Evolutionary conservation across 306 rosid species (phyloP).

Genomic region (Malus fusca): DNA sequence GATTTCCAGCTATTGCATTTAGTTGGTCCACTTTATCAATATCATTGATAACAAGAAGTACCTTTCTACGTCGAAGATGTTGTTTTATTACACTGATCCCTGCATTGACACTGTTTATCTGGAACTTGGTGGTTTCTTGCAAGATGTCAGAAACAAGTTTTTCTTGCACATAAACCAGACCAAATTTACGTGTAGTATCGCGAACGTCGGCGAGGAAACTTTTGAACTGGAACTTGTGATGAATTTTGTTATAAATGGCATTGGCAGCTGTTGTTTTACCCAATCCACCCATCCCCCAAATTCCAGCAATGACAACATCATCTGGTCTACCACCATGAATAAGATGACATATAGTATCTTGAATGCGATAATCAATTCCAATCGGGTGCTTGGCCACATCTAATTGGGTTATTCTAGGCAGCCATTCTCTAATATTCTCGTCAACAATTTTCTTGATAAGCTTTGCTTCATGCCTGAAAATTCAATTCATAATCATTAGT

Average conservation of each 20-base stretch:
- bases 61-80: too few species aligned
- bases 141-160: conserved; percentile 9
- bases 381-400: too few species aligned
- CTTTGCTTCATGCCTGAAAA: neutral
- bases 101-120: neutral
- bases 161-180: conserved; percentile 3
- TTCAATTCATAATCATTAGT: too few species aligned
- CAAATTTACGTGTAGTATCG: neutral
- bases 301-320: neutral
- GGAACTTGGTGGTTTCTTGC: neutral
- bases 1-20: neutral
- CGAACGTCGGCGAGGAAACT: conserved; percentile 7
- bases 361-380: neutral
- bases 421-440: neutral
- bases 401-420: too few species aligned
- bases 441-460: neutral
- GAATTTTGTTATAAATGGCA: conserved; percentile 12
- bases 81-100: neutral
- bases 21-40: neutral
- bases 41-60: neutral
- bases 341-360: neutral
- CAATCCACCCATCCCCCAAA: conserved; percentile 22
- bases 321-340: neutral
- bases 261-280: conserved; percentile 28
- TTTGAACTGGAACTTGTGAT: neutral